phyloP scores from a whole-genome alignment of 2,329 filamentous ascomycete species.

The Cladosporium velox region DNA sequence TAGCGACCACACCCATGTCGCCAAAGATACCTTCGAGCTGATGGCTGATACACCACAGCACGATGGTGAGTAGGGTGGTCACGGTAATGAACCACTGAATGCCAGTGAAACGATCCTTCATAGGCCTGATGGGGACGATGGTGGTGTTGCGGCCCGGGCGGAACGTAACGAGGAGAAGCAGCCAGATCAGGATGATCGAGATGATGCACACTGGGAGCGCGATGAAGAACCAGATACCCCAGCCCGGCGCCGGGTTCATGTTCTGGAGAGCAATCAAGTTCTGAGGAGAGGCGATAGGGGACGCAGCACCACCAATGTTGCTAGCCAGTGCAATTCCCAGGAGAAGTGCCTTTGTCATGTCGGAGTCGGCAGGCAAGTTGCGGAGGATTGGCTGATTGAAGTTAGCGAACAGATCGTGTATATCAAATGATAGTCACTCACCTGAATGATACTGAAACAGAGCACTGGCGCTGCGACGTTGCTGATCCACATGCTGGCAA shows the following conservation, averaged over 20 bases:
- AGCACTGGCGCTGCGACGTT: conserved; percentile 96
- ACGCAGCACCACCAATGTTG: conserved; percentile 94
- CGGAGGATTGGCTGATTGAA: conserved; percentile 76
- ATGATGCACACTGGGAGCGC: conserved; percentile 89
- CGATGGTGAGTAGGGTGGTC: conserved; percentile 81
- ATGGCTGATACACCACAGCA: conserved; percentile 89
- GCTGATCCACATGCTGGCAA: conserved; percentile 98
- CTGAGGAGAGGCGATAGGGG: conserved; percentile 94
- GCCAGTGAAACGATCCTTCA: conserved; percentile 84
- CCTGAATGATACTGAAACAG: conserved; percentile 96
- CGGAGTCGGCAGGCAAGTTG: conserved; percentile 84
- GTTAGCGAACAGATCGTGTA: conserved; percentile 14
- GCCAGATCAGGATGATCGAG: conserved; percentile 85
- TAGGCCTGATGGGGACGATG: conserved; percentile 86
- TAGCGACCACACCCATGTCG: conserved; percentile 97
- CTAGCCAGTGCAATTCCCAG: conserved; percentile 92
- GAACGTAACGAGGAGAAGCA: conserved; percentile 82
- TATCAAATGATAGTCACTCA: conserved; percentile 41
- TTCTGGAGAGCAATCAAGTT: conserved; percentile 96
- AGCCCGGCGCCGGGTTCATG: conserved; percentile 88
- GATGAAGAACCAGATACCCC: conserved; percentile 97
- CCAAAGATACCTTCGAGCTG: conserved; percentile 85
- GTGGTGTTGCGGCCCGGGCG: conserved; percentile 79
- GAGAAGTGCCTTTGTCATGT: conserved; percentile 93
- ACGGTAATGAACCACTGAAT: conserved; percentile 90